Conservation (phyloP, 306 rosid species). For the Lathyrus oleraceus region DNA sequence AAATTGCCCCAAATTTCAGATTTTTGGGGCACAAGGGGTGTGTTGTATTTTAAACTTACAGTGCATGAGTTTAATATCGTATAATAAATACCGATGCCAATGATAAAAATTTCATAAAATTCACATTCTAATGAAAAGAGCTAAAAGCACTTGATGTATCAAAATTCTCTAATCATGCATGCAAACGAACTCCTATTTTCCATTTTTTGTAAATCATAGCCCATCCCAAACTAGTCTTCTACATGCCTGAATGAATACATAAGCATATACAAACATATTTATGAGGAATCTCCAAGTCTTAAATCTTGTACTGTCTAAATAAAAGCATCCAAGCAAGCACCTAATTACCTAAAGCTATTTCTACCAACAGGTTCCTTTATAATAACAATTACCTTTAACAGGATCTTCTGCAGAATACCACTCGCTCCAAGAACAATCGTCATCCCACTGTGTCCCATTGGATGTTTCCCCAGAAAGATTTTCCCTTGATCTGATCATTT, state of each 20-base stretch:
- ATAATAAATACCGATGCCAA: neutral
- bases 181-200: neutral
- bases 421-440: conserved; percentile 93
- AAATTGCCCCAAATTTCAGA: neutral
- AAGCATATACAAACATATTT: neutral
- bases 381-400: conserved; percentile 63
- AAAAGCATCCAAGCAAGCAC: conserved; percentile 11
- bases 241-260: conserved; percentile 20
- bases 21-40: neutral
- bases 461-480: conserved; percentile 50
- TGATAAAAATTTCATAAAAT: conserved; percentile 7
- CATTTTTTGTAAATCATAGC: conserved; percentile 7
- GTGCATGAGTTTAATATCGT: neutral
- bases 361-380: conserved; percentile 27
- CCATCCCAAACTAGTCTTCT: conserved; percentile 15
- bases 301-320: neutral
- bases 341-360: conserved; percentile 23
- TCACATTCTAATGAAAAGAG: conserved; percentile 8
- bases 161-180: conserved; percentile 13
- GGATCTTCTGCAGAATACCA: conserved; percentile 99
- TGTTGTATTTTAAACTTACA: neutral
- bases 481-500: conserved; percentile 46
- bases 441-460: conserved; percentile 84
- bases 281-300: neutral
- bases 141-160: conserved; percentile 5